These are phyloP conservation scores for Arthrinium phaeospermum DNA, from an alignment of 2,329 filamentous ascomycete species.

Conservation along the genomic window DNA sequence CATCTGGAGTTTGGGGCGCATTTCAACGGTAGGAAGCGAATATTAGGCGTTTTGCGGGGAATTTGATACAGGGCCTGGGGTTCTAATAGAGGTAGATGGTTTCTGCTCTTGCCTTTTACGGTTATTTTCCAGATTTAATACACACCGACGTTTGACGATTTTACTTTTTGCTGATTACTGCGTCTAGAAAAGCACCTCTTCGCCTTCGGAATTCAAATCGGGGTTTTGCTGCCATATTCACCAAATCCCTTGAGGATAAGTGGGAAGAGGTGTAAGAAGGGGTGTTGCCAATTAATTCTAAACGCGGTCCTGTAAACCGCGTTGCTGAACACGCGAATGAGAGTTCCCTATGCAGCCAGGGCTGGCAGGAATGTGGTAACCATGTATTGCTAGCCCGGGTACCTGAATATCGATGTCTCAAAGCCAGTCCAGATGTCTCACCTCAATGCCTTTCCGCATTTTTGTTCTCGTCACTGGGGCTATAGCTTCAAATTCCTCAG, in stretches of 20 bases:
- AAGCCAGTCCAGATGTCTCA: conserved; percentile 20
- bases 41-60: neutral
- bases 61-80: neutral
- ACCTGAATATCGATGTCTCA: conserved; percentile 23
- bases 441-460: conserved; percentile 15
- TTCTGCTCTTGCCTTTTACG: conserved; percentile 7
- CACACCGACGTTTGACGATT: neutral
- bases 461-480: conserved; percentile 25
- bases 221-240: neutral
- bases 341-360: neutral
- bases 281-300: neutral
- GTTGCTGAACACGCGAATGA: neutral
- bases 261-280: neutral
- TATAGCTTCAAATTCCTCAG: conserved; percentile 29
- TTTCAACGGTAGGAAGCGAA: conserved; percentile 2
- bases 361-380: neutral
- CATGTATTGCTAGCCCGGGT: neutral
- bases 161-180: neutral
- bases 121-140: neutral
- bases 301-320: neutral
- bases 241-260: neutral
- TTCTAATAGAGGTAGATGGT: conserved; percentile 18
- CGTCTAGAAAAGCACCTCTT: neutral
- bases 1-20: conserved; percentile 7
- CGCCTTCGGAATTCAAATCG: neutral